Base-by-base conservation (phyloP, 768 basidiomycete genomes). In the Rossbeevera mucosa region DNA sequence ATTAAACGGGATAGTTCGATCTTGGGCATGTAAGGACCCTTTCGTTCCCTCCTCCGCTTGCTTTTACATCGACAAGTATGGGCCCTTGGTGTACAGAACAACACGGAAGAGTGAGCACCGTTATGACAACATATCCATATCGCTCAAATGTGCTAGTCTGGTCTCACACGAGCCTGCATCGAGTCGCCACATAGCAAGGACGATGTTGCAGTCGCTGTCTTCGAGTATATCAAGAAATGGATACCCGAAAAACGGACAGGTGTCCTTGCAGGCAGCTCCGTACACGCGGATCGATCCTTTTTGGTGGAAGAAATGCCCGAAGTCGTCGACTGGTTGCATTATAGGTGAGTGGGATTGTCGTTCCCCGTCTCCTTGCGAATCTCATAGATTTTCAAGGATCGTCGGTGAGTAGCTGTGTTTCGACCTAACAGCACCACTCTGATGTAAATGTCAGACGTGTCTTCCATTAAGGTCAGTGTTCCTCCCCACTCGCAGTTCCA, bases 231-330 rank as follows among this genome's bases (percentile, higher is more conserved):
- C 64, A 83, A 88, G 70, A 82, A 78, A 63, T 92, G 93, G 91
- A 74, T 96, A 30, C 93, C 94, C 12, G 66, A 76, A 14, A 73
- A 74, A 53, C 72, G 76, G 31, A 73, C 69, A 6, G 91, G 79
- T 2, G 77, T 91, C 7, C 78, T 93, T n/a, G 91, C 94, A 5
- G 94, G 94, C 13, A 94, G 79, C 62, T 88, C 90, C 11, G 88
- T 95, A 2, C 91, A 96, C 63, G 82, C 81, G 1, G 93, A 96
- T 69, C 77, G 80, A 48, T 68, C 72, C 3, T 93, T 93, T 64
- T 72, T 93, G 24, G 74, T 72, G 4, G 80, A 81, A 62, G 80
- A 88, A 48, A 94, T 96, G 91, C 88, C 90, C 1, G 80, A 83
- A 49, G 67, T 95, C 14, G 70, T 86, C 18, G 80, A 92, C 42